phyloP scores from a whole-genome alignment of 805 yeast species.

The Jamesozyma spencerorum region DNA sequence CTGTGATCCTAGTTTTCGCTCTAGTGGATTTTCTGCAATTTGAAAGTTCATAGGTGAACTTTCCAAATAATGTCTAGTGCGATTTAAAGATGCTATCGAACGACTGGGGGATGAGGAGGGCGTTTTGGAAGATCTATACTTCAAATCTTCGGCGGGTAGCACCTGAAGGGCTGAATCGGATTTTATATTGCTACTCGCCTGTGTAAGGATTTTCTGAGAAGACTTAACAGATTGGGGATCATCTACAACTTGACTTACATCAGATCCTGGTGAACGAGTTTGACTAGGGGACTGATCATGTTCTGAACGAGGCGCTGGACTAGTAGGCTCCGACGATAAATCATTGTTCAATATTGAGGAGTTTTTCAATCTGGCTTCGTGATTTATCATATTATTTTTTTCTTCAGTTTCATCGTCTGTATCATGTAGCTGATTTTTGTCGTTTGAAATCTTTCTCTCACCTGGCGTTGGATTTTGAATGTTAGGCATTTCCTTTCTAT shows the following conservation, averaged over 20 bases:
- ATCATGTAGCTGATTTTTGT: no score
- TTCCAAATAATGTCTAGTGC: constrained; percentile 7
- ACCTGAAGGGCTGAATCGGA: background rate
- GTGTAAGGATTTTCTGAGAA: background rate
- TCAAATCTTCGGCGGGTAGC: background rate
- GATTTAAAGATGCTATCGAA: background rate
- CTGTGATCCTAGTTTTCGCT: background rate
- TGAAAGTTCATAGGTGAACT: constrained; percentile 10
- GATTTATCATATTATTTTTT: background rate
- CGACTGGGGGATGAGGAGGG: constrained; percentile 1
- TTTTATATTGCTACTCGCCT: background rate
- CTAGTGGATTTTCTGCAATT: background rate
- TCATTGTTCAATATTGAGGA: background rate
- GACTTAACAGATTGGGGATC: background rate
- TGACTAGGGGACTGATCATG: background rate
- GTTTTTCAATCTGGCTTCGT: background rate
- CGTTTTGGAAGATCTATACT: background rate
- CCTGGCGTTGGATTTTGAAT: background rate
- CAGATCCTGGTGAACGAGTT: background rate
- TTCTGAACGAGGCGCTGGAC: background rate
- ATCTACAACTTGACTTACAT: background rate
- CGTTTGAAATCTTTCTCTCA: no score
- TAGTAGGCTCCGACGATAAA: constrained; percentile 5
- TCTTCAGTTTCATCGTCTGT: no score
- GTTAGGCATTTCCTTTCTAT: background rate